Conservation (phyloP, 352 stramenopile species). For the Globisporangium irregulare region DNA sequence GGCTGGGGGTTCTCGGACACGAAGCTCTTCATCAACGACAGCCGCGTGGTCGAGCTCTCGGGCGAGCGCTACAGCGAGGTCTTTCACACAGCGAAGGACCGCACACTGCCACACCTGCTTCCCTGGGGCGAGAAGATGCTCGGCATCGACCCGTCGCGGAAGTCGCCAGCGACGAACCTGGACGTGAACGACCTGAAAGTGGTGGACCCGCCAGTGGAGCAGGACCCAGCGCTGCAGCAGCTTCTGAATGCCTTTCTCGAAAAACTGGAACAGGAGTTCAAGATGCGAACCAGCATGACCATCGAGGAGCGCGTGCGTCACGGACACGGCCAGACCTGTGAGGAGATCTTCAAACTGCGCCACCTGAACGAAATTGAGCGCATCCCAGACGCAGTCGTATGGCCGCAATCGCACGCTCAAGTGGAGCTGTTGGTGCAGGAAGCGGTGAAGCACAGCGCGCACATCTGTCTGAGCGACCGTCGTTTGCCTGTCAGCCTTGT, state of each 20-base stretch:
- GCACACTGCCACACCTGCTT: conserved; percentile 47
- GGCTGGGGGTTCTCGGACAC: no score
- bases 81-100: conserved; percentile 41
- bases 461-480: conserved; percentile 71
- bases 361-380: conserved; percentile 42
- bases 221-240: conserved; percentile 18
- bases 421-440: conserved; percentile 77
- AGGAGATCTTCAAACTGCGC: conserved; percentile 63
- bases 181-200: conserved; percentile 29
- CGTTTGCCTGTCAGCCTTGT: neutral
- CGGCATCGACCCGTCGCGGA: conserved; percentile 39
- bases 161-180: conserved; percentile 33
- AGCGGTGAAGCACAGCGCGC: conserved; percentile 42
- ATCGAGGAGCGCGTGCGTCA: conserved; percentile 63
- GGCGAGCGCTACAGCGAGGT: conserved; percentile 59
- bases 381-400: conserved; percentile 91
- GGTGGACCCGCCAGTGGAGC: conserved; percentile 13
- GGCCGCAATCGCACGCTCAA: conserved; percentile 78
- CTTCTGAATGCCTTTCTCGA: conserved; percentile 32
- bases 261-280: conserved; percentile 19
- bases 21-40: no score
- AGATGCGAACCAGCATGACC: conserved; percentile 32
- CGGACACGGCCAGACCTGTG: conserved; percentile 70
- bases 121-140: conserved; percentile 59
- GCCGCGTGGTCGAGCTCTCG: conserved; percentile 21